Evolutionary conservation across 768 basidiomycete genomes (phyloP), one percentile per base, ranked within the genome.

Genomic region (Suillus alpinus): DNA sequence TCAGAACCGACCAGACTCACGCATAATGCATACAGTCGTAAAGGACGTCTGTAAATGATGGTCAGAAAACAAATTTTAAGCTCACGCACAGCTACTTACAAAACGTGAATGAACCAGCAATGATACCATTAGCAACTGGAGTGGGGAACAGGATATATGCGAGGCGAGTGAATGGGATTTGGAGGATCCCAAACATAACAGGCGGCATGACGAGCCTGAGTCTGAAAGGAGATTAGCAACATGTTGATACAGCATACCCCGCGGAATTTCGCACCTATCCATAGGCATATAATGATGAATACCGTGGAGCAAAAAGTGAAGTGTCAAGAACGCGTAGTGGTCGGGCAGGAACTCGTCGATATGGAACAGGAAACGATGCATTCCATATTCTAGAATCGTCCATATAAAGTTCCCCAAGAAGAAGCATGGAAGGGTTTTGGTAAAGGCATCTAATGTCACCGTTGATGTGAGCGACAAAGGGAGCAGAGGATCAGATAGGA

Each of bases 311-410:
- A 92, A 71, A 77, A 99, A 99, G 71, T 99, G 97, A 29, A 98
- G 71, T 46, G 86, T 86, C 69, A 98, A 80, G 75, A 89, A 92
- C 56, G 78, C 76, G 6, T 89, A 88, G 60, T 77, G 80, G 74
- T 99, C 97, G 2, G 97, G 97, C 23, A 99, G 83, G 68, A 81
- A 74, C 9, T 86, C 81, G 70, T 99, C 97, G 67, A 99, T 77
- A 74, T 99, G 97, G 86, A 99, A 99, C 55, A 99, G 77, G 85
- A 98, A 98, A 44, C 97, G 89, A 75, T 99, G 97, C 68, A 99
- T 77, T 13, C 81, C 77, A 72, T 98, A 99, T 75, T 98, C 97
- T 73, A 97, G 76, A 61, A 97, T 72, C 0, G 97, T 98, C 96
- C 96, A 99, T 59, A 96, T 80, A 55, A 97, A 36, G 72, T 93